Percentiles rank a stretch among this genome's conserved stretches.
Conservation (phyloP, 345 rosid species). For the Atalantia buxifolia region DNA sequence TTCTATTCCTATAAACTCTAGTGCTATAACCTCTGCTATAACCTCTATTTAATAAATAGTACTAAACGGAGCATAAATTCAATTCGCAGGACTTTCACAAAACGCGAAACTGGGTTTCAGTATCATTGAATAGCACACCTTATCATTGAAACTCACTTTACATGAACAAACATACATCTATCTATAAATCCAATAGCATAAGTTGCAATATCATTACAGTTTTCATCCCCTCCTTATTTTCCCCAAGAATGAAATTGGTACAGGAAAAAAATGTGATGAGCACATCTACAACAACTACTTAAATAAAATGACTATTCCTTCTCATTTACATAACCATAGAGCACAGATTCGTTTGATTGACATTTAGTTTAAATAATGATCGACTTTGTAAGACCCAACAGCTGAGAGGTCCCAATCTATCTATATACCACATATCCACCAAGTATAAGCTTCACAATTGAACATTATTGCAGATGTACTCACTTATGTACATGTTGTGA, state of each 20-base stretch:
- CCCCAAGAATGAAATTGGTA: background rate
- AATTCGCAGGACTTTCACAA: too few species aligned
- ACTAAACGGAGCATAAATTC: too few species aligned
- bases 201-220: background rate
- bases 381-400: background rate
- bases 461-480: background rate
- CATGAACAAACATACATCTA: background rate
- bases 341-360: background rate
- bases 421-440: background rate
- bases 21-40: too few species aligned
- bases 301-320: background rate
- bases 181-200: background rate
- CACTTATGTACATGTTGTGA: slow-evolving; percentile 16
- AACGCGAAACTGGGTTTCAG: background rate
- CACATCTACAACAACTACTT: slow-evolving; percentile 1
- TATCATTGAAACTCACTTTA: background rate
- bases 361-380: background rate
- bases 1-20: too few species aligned
- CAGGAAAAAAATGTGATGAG: background rate
- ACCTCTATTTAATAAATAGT: too few species aligned
- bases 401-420: background rate
- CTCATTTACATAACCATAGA: slow-evolving; percentile 13
- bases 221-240: background rate
- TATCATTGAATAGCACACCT: background rate
- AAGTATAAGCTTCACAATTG: slow-evolving; percentile 3